A percentile compares a stretch with the other conserved stretches of the same genome.
Evolutionary conservation across 768 basidiomycete species (phyloP).

Genomic region (Leccinellum albellum): DNA sequence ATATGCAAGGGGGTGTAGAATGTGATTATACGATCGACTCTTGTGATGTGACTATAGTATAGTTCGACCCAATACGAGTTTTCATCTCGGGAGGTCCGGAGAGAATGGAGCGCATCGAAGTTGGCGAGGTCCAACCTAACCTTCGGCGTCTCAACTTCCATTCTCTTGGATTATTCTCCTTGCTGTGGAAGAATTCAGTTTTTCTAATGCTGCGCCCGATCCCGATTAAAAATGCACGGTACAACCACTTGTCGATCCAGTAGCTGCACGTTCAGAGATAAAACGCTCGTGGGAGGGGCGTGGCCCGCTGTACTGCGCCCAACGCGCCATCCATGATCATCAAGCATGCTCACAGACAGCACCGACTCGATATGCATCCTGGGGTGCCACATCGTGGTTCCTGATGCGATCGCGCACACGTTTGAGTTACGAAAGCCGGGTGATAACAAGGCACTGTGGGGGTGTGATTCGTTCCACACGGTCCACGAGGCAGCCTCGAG

Average conservation of each 20-base stretch:
- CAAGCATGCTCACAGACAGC: neutral
- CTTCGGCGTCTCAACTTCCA: conserved; percentile 1
- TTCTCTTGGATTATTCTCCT: neutral
- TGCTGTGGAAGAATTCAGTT: neutral
- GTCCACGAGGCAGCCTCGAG: conserved; percentile 19
- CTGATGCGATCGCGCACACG: neutral
- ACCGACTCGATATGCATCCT: neutral
- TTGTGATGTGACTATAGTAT: neutral
- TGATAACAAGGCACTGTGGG: neutral
- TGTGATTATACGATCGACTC: too few species aligned
- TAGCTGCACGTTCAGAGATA: neutral
- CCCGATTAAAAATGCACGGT: neutral
- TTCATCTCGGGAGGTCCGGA: neutral
- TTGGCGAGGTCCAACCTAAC: neutral
- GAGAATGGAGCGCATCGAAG: neutral
- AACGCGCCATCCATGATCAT: neutral
- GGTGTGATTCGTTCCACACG: neutral
- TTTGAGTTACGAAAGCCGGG: neutral
- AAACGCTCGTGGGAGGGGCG: neutral
- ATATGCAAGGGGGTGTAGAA: neutral
- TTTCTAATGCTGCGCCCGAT: neutral
- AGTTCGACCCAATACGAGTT: neutral
- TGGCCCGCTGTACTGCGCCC: too few species aligned
- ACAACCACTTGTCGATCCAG: neutral
- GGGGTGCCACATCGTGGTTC: neutral